Percentiles rank a stretch among this genome's conserved stretches.
These are phyloP conservation scores for Colletotrichum sp. DNA, from an alignment of 2,329 filamentous ascomycete genomes.

Conservation along the genomic window DNA sequence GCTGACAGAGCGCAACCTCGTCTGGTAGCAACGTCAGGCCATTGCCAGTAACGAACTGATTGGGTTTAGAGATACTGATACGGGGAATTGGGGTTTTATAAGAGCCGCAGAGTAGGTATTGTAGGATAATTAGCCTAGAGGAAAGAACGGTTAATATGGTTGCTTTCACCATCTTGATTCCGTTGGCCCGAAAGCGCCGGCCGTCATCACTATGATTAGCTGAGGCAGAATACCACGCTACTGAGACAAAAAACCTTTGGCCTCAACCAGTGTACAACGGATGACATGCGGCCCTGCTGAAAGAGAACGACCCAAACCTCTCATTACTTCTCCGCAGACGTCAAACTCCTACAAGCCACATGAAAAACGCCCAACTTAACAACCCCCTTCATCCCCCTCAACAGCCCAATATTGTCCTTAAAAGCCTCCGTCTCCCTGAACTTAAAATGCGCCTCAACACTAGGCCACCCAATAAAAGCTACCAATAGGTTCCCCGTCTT, in stretches of 20 bases:
- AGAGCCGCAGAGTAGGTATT: fast-evolving
- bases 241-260: no score
- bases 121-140: no score
- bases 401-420: conserved; percentile 33
- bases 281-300: no score
- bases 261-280: no score
- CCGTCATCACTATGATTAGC: no score
- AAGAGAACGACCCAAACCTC: background rate
- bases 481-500: conserved; percentile 28
- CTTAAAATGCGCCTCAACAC: conserved; percentile 38
- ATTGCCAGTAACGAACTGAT: background rate
- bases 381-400: conserved; percentile 15
- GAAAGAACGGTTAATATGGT: no score
- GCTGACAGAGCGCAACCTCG: no score
- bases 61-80: background rate
- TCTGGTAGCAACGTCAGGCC: background rate
- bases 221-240: no score
- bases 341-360: background rate
- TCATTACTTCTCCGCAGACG: background rate
- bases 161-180: no score
- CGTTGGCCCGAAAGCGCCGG: no score
- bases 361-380: background rate
- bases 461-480: conserved; percentile 41
- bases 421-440: conserved; percentile 39
- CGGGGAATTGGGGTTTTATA: background rate